phyloP scores from a whole-genome alignment of 495 filamentous ascomycete species.

The Aspergillus taichungensis region DNA sequence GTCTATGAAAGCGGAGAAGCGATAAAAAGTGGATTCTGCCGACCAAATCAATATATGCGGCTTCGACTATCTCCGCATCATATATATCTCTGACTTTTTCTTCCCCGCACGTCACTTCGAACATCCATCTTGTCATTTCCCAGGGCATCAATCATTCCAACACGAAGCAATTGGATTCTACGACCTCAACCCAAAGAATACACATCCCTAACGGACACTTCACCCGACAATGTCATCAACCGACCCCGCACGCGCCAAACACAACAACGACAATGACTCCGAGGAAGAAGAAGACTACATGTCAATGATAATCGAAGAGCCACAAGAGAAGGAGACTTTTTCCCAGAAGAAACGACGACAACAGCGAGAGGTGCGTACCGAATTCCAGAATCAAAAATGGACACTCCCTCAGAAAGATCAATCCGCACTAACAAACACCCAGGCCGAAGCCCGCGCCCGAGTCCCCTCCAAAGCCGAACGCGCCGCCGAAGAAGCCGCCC shows the following conservation, averaged over 20 bases:
- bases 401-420: neutral
- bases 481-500: constrained; percentile 55
- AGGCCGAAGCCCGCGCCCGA: constrained; percentile 39
- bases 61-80: too few relatives aligned
- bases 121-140: too few relatives aligned
- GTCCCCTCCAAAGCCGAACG: constrained; percentile 72
- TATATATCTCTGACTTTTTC: too few relatives aligned
- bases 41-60: too few relatives aligned
- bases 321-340: constrained; percentile 46
- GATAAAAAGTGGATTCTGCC: too few relatives aligned
- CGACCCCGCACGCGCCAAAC: constrained; percentile 5
- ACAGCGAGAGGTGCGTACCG: constrained; percentile 49
- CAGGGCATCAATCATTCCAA: too few relatives aligned
- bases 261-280: constrained; percentile 4
- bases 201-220: constrained; percentile 7
- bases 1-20: too few relatives aligned
- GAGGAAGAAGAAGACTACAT: constrained; percentile 57
- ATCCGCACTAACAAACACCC: neutral
- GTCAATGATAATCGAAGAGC: constrained; percentile 52
- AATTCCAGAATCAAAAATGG: too few relatives aligned
- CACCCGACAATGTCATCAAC: too few relatives aligned
- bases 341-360: constrained; percentile 46
- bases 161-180: too few relatives aligned
- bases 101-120: too few relatives aligned
- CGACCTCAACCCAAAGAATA: constrained; percentile 1